phyloP scores from a whole-genome alignment of 2,329 filamentous ascomycete species.

The Amauroascus verrucosus region DNA sequence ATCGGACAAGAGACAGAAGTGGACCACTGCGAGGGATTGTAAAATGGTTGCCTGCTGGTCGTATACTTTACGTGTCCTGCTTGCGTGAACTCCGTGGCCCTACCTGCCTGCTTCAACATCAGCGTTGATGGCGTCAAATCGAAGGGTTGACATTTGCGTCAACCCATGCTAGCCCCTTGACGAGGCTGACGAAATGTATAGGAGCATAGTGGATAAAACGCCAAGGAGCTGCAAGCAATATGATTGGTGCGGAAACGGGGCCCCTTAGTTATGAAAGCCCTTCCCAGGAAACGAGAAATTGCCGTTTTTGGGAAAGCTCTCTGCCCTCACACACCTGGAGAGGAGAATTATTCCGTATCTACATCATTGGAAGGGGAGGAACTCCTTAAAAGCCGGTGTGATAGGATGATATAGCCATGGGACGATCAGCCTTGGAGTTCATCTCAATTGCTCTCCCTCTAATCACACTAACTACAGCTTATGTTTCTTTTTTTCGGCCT shows the following conservation, averaged over 20 bases:
- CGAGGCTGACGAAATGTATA: neutral
- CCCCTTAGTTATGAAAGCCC: neutral
- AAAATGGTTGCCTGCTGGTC: no score
- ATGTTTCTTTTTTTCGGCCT: constrained; percentile 5
- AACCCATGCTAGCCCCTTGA: no score
- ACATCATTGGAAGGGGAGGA: no score
- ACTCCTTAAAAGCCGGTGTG: no score
- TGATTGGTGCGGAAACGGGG: neutral
- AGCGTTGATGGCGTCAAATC: neutral
- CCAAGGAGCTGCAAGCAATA: neutral
- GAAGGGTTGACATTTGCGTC: no score
- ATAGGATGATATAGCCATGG: neutral
- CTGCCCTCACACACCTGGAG: no score
- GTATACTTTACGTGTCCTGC: neutral
- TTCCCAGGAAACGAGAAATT: neutral
- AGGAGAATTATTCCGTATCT: no score
- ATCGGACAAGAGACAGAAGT: no score
- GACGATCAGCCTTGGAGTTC: neutral
- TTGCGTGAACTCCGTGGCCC: neutral
- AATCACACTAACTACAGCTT: neutral
- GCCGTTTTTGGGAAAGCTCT: neutral
- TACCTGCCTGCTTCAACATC: neutral
- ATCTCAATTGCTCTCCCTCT: neutral
- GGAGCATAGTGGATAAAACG: no score
- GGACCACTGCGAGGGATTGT: no score